Base-by-base conservation (phyloP, 2,329 filamentous ascomycete species). In the Macrophomina tecta region DNA sequence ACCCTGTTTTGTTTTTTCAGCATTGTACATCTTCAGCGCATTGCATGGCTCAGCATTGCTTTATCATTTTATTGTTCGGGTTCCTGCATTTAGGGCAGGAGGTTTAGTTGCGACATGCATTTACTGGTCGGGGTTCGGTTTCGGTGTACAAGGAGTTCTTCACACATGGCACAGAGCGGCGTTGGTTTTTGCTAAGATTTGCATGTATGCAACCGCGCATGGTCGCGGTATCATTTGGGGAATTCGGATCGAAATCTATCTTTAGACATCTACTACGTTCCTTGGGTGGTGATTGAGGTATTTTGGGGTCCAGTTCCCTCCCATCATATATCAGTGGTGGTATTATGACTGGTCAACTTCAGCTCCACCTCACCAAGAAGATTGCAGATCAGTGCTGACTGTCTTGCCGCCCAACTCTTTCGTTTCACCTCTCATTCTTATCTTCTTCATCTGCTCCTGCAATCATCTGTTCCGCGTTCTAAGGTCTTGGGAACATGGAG, bases 171-270 rank as follows among this genome's bases (percentile, higher is more conserved):
- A n/a, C 3, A 40, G n/a, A 38, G 9, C 42, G 58, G 58, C 58
- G 58, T 23, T 28, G 52, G n/a, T 5, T 5, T 28, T 28, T 28
- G 34, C 34, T 49, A 45, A 16, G 14, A 48, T 38, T 49, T 62
- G 58, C 58, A 62, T 62, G 45, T 36, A 49, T 49, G 45, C 45
- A 61, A 32, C 42, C n/a, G 36, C 23, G 53, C 53, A 58, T 58
- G 53, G n/a, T 49, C 32, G 58, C 58, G 58, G 42, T 18, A 38
- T 38, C 8, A 23, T 38, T 62, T 62, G 58, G 34, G 56, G 30
- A 56, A 48, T 48, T 61, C 18, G 40, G 42, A 48, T 61, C 23
- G 32, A 48, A 62, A 49, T 49, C 58, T 62, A 62, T 49, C 42
- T 62, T 62, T 62, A 62, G 58, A 62, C 32, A 49, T 60, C n/a